Conservation (phyloP, 2,329 filamentous ascomycete species). For the Colletotrichum lentis region DNA sequence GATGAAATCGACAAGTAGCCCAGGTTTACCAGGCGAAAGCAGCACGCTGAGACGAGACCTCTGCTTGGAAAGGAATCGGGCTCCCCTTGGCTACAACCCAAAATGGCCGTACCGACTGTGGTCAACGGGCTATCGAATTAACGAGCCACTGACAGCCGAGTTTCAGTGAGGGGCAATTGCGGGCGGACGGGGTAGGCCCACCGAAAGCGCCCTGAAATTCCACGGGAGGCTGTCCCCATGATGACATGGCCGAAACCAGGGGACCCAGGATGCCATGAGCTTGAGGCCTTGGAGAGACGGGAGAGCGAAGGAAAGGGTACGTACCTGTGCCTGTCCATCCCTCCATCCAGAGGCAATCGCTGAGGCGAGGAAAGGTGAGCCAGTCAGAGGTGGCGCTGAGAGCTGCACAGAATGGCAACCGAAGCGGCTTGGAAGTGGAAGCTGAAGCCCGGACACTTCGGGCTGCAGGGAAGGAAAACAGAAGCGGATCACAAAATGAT, state of each 20-base stretch:
- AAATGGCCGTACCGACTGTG: constrained; percentile 17
- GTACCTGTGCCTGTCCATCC: background rate
- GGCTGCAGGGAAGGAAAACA: constrained; percentile 33
- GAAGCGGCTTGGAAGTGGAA: constrained; percentile 40
- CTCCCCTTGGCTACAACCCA: constrained; percentile 11
- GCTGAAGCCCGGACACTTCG: constrained; percentile 39
- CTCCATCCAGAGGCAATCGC: background rate
- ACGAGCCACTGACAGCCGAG: constrained; percentile 29
- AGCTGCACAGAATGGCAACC: constrained; percentile 39
- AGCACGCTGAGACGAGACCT: background rate
- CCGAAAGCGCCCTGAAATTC: constrained; percentile 39
- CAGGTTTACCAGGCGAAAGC: constrained; percentile 10
- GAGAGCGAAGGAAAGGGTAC: background rate
- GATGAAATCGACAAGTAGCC: background rate
- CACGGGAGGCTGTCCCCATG: constrained; percentile 32
- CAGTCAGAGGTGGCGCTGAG: constrained; percentile 28
- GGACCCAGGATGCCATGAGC: constrained; percentile 22
- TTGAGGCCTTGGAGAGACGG: background rate
- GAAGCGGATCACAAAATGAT: constrained; percentile 18
- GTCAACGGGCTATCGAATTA: constrained; percentile 29
- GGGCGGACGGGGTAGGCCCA: constrained; percentile 35
- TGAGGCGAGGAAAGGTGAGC: constrained; percentile 8
- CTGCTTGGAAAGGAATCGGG: constrained; percentile 26
- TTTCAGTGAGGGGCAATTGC: constrained; percentile 35
- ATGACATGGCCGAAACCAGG: constrained; percentile 38